Conservation (phyloP, 2,329 filamentous ascomycete species). For the Scedosporium apiospermum region DNA sequence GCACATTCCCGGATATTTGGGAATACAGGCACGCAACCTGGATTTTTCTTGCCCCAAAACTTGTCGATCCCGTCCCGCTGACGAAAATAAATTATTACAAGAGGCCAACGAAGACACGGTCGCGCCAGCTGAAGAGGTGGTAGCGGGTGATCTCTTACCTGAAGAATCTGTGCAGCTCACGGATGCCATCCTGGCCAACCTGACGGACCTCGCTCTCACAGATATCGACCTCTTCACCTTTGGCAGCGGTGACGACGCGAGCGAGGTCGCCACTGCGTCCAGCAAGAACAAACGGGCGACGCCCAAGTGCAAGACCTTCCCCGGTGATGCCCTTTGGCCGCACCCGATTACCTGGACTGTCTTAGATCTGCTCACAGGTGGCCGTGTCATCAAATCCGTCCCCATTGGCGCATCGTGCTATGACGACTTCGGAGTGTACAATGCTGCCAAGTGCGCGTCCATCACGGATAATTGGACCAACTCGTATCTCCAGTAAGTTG, state of each 20-base stretch:
- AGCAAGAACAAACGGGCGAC: not conserved
- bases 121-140: not conserved
- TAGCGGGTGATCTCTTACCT: not conserved
- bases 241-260: constrained; percentile 11
- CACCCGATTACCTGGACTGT: constrained; percentile 30
- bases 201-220: constrained; percentile 19
- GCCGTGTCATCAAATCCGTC: constrained; percentile 39
- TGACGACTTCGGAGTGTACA: constrained; percentile 19
- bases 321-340: constrained; percentile 46
- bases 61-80: constrained; percentile 1
- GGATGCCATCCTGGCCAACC: constrained; percentile 20
- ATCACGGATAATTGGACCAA: constrained; percentile 12
- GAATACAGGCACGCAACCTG: not conserved
- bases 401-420: constrained; percentile 26
- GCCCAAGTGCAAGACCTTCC: constrained; percentile 32
- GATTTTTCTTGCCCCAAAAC: not conserved
- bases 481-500: not conserved
- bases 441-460: constrained; percentile 19
- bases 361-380: constrained; percentile 42
- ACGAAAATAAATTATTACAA: not conserved
- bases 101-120: not conserved
- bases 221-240: constrained; percentile 24
- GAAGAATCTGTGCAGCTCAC: constrained; percentile 22
- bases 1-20: not conserved
- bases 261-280: not conserved